Evolutionary conservation across 1,284 basidiomycete species (phyloP), one percentile per base, ranked within the genome.

Genomic region (Malassezia pachydermatis): DNA sequence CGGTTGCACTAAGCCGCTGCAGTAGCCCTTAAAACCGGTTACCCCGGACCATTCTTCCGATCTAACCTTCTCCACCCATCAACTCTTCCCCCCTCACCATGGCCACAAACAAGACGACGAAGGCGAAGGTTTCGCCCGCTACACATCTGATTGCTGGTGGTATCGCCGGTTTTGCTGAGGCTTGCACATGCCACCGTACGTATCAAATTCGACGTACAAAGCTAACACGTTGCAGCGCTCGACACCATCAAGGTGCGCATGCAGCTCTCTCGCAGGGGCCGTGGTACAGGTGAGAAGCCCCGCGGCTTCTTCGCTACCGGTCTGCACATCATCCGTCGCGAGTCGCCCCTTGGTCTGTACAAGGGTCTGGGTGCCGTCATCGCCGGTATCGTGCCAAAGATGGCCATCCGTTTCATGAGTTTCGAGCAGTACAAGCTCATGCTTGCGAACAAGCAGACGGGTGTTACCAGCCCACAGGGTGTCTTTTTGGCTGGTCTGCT

Each of bases 291-390:
- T 14, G 59, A 63, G 41, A 70, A 90, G 76, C 77, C 90, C 1
- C 80, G 92, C 45, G 89, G 89, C 0, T 95, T 98, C 75, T 75
- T 95, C 58, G 88, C 88, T 13, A 98, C 94, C 0, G 92, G 88
- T 19, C 76, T 79, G 16, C 82, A 85, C 73, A 99, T 99, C 58
- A 81, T 89, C 25, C 80, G 79, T 57, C 81, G 89, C 39, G 92
- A 99, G 76, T 92, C 89, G 4, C 86, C 88, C 0, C 79, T 96
- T 16, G 94, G 94, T 14, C 76, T 99, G 33, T 99, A 98, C 81
- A 99, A 98, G 74, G 94, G 90, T 66, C 81, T 99, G 34, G 92
- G 92, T 32, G 92, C 92, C n/a, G 92, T 99, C 29, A 77, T 94
- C 19, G 85, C 88, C 10, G 71, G 71, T 24, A 99, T 99, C 72